These are phyloP conservation scores for Coemansia sp. DNA, from an alignment of 192 early-diverging fungal species.

Conservation along the genomic window DNA sequence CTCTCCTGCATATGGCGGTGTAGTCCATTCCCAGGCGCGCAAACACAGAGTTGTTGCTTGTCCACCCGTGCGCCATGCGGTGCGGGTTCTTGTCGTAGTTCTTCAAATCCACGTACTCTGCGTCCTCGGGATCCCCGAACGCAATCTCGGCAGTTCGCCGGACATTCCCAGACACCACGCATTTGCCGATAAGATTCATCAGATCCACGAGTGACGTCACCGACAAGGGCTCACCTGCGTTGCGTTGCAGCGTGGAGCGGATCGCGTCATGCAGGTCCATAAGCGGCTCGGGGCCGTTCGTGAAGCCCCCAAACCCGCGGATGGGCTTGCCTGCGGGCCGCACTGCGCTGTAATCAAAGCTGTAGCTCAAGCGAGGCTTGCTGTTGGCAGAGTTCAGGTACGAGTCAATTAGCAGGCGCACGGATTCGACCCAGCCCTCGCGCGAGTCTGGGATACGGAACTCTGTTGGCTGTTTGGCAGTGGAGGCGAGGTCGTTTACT, in stretches of 20 bases:
- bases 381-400: slow-evolving; percentile 21
- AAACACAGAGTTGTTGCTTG: slow-evolving; percentile 59
- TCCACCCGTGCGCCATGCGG: slow-evolving; percentile 54
- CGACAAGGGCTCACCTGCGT: not conserved
- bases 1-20: slow-evolving; percentile 22
- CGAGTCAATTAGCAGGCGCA: slow-evolving; percentile 46
- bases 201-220: slow-evolving; percentile 53
- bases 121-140: slow-evolving; percentile 48
- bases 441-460: slow-evolving; percentile 50
- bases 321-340: slow-evolving; percentile 38
- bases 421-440: slow-evolving; percentile 57
- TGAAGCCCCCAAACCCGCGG: slow-evolving; percentile 54
- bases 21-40: slow-evolving; percentile 53
- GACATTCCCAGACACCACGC: slow-evolving; percentile 58
- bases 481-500: not conserved
- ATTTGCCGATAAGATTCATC: slow-evolving; percentile 59
- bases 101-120: slow-evolving; percentile 57
- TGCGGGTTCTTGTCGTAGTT: slow-evolving; percentile 57
- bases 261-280: slow-evolving; percentile 37
- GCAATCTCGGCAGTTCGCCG: slow-evolving; percentile 59
- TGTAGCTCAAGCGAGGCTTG: not conserved
- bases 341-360: slow-evolving; percentile 45
- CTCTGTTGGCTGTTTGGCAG: not conserved
- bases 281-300: slow-evolving; percentile 50
- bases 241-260: slow-evolving; percentile 18